Evolutionary conservation across 352 stramenopile genomes (phyloP).

Genomic region (Phytophthora quininea): DNA sequence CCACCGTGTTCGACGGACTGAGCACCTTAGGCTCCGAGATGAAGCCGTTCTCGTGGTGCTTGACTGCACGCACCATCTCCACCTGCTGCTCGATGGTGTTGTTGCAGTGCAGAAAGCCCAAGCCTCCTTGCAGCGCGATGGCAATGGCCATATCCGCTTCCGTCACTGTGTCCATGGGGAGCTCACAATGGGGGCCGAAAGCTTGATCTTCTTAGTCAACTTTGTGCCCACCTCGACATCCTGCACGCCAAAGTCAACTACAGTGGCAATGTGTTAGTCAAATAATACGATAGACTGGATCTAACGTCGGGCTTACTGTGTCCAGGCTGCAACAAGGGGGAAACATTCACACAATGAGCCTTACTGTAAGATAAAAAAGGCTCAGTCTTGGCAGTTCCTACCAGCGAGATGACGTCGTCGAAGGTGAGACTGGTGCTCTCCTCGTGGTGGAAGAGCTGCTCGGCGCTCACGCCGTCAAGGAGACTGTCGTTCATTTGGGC

Average conservation of each 20-base stretch:
- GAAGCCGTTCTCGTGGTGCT: slow-evolving; percentile 99
- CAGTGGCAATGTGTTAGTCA: background rate
- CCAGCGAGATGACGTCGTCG: slow-evolving; percentile 87
- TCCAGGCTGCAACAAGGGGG: slow-evolving; percentile 48
- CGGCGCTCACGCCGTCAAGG: slow-evolving; percentile 69
- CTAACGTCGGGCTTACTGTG: slow-evolving; percentile 52
- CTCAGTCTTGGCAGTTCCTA: slow-evolving; percentile 29
- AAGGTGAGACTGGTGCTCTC: slow-evolving; percentile 81
- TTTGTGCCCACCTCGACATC: slow-evolving; percentile 93
- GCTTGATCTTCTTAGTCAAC: slow-evolving; percentile 91
- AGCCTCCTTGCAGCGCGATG: slow-evolving; percentile 97
- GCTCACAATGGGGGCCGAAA: slow-evolving; percentile 95
- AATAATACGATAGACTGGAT: background rate
- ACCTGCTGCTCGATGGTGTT: slow-evolving; percentile 95
- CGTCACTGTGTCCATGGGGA: slow-evolving; percentile 99
- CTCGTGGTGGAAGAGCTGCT: slow-evolving; percentile 75
- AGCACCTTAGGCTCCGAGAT: slow-evolving; percentile 98
- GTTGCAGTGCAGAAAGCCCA: slow-evolving; percentile 99
- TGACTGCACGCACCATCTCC: slow-evolving; percentile 91
- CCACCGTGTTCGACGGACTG: slow-evolving; percentile 91
- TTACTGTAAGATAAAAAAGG: slow-evolving; percentile 5
- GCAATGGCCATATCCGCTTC: slow-evolving; percentile 98
- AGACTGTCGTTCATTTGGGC: slow-evolving; percentile 38
- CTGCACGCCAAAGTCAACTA: slow-evolving; percentile 93
- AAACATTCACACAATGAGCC: slow-evolving; percentile 18